Evolutionary conservation across 306 rosid species (phyloP).

Genomic region (Clitoria ternatea): DNA sequence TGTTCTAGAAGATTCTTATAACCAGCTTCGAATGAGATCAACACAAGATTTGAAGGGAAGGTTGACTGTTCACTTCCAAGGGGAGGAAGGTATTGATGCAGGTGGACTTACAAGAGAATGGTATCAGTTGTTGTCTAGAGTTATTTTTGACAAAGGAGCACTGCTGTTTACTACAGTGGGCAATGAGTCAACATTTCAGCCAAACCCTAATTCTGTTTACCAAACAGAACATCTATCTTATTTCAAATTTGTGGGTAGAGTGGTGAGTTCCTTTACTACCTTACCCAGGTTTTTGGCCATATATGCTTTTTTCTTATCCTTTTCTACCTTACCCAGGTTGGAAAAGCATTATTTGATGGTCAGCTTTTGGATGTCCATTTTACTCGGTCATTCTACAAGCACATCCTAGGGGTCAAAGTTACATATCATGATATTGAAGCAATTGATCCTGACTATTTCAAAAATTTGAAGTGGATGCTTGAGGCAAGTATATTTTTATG

Average conservation of each 20-base stretch:
- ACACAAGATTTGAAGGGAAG: constrained; percentile 85
- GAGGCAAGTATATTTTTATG: constrained; percentile 50
- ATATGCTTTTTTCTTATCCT: constrained; percentile 22
- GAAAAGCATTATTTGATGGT: constrained; percentile 91
- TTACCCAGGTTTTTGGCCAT: constrained; percentile 7
- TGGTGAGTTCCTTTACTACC: constrained; percentile 57
- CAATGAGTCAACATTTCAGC: constrained; percentile 93
- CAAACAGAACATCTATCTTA: constrained; percentile 98
- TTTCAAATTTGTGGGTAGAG: constrained; percentile 97
- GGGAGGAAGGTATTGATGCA: constrained; percentile 98
- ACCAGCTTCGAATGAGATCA: constrained; percentile 92
- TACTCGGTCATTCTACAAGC: constrained; percentile 96
- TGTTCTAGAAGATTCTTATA: constrained; percentile 92
- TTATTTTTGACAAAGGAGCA: constrained; percentile 96
- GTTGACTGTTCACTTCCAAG: constrained; percentile 97
- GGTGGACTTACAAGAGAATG: constrained; percentile 99
- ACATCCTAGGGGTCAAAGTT: constrained; percentile 82
- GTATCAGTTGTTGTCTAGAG: constrained; percentile 91
- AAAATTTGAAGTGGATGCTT: constrained; percentile 91
- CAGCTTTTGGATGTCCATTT: constrained; percentile 98
- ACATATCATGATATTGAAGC: constrained; percentile 98
- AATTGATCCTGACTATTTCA: constrained; percentile 90
- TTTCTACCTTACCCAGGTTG: constrained; percentile 59
- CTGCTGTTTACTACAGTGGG: constrained; percentile 94
- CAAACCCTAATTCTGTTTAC: constrained; percentile 93